Evolutionary conservation across 768 basidiomycete species (phyloP).

Genomic region (Boletus edulis): DNA sequence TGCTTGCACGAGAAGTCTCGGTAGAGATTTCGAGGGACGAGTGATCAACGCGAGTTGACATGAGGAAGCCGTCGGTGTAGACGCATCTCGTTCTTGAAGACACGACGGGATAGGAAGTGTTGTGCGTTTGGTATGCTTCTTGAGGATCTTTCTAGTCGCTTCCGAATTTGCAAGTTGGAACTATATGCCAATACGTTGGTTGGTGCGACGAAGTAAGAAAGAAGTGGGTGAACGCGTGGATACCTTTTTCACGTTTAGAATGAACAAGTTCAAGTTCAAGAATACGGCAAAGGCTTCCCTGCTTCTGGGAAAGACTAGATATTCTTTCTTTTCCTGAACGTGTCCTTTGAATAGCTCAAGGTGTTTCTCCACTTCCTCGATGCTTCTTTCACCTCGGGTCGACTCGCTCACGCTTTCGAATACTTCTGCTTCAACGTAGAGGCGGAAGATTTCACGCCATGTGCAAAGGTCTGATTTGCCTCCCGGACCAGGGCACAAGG

Average conservation of each 20-base stretch:
- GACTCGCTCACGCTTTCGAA: conserved; percentile 74
- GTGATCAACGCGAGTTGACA: conserved; percentile 32
- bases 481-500: conserved; percentile 40
- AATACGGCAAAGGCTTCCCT: conserved; percentile 65
- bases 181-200: conserved; percentile 31
- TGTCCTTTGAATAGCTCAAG: conserved; percentile 61
- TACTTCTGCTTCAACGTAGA: conserved; percentile 83
- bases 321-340: conserved; percentile 47
- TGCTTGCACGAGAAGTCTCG: conserved; percentile 73
- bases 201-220: background rate
- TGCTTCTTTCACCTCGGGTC: conserved; percentile 60
- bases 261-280: conserved; percentile 69
- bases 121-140: conserved; percentile 92
- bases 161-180: conserved; percentile 85
- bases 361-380: conserved; percentile 68
- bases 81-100: conserved; percentile 19
- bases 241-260: conserved; percentile 81
- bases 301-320: conserved; percentile 57
- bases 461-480: conserved; percentile 65
- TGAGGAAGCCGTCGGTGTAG: conserved; percentile 9
- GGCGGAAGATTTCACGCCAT: conserved; percentile 87
- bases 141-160: conserved; percentile 89
- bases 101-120: conserved; percentile 61
- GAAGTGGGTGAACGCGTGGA: background rate
- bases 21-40: conserved; percentile 41